Evolutionary conservation across 345 rosid species (phyloP), one percentile per base, ranked within the genome.

Genomic region (Brassica cretica): DNA sequence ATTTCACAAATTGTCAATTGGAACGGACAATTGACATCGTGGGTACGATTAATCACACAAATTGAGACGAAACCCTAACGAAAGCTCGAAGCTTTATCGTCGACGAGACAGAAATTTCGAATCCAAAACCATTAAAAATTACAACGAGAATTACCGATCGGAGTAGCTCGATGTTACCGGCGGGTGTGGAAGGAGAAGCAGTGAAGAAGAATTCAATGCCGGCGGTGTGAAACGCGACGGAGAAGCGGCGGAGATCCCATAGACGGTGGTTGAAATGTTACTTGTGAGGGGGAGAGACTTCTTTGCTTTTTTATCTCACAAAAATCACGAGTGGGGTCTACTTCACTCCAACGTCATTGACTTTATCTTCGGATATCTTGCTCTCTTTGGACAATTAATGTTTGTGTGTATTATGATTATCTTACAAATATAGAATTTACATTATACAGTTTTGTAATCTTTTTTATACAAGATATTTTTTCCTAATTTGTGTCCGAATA

Each of bases 211-310:
- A 21, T 6, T 16, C 56, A 46, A 7, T 9, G 55, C 5, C 75
- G 51, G 66, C 61, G 66, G 71, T 12, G 46, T 12, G 65, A 61
- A 35, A 73, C 11, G 44, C 66, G 76, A 8, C 80, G 81, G 76
- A 78, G 51, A 65, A 25, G 16, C 16, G 73, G 35, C 74, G 78
- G 74, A 73, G 82, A 68, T 74, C 74, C 19, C 73, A 73, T 24
- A 24, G 51, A 53, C 49, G 18, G 30, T 58, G 51, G 81, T 41
- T 27, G 77, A 66, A 60, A 24, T 59, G 55, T 9, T 15, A 53
- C 14, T 18, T 32, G 18, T 10, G n/a, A 46, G 19, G 4, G 44
- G 8, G 8, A 33, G 33, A 66, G 56, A 29, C 8, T 12, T 19
- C 5, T 49, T 49, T 19, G 10, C 19, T 2, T 3, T 4, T 74